phyloP scores from a whole-genome alignment of 768 basidiomycete species.

The Hericium coralloides region DNA sequence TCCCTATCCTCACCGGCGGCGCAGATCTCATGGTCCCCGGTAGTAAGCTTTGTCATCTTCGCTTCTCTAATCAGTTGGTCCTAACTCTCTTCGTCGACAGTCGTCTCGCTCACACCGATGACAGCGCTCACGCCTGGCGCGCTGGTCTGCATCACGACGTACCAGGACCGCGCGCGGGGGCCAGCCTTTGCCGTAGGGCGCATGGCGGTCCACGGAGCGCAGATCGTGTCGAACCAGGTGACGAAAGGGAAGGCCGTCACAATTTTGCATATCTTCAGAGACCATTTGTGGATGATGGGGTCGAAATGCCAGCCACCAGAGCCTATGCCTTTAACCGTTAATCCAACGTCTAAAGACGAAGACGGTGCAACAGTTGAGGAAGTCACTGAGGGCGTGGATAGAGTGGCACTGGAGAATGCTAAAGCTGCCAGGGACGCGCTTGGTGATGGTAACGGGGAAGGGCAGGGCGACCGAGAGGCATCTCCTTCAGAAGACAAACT shows the following conservation, averaged over 20 bases:
- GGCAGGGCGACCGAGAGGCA: background rate
- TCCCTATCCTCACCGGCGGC: constrained; percentile 65
- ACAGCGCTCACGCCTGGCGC: constrained; percentile 33
- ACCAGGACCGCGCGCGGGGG: constrained; percentile 27
- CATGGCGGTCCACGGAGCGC: constrained; percentile 40
- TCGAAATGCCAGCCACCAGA: constrained; percentile 49
- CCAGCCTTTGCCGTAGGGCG: constrained; percentile 70
- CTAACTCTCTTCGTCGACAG: background rate
- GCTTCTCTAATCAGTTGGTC: background rate
- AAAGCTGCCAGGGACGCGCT: constrained; percentile 16
- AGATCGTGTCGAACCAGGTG: constrained; percentile 30
- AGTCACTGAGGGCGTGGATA: background rate
- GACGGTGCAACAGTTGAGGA: no score
- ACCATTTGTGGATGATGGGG: constrained; percentile 67
- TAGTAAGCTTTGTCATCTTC: constrained; percentile 37
- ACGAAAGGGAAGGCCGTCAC: constrained; percentile 66
- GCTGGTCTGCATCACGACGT: constrained; percentile 56
- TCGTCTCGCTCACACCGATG: constrained; percentile 17
- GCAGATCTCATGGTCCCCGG: constrained; percentile 88
- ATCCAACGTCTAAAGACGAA: no score
- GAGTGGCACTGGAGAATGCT: background rate
- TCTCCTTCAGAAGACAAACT: constrained; percentile 8
- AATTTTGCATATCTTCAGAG: constrained; percentile 70
- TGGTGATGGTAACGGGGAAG: constrained; percentile 5
- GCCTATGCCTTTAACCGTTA: background rate